Conservation (phyloP, 345 rosid genomes). For the Brassica cretica region DNA sequence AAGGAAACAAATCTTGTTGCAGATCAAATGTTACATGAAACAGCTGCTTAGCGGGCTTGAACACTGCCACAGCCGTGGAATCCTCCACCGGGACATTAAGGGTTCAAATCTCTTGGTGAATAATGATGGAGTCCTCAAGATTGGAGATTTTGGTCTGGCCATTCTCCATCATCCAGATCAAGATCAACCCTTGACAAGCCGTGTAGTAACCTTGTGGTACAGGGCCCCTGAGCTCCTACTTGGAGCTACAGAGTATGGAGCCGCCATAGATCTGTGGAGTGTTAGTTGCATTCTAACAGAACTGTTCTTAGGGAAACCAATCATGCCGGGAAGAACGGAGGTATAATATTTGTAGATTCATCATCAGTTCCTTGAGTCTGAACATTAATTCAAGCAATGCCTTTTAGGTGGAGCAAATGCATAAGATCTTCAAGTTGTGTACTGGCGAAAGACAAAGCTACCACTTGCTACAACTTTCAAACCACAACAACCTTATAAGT, state of each 20-base stretch:
- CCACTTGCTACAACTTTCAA: slow-evolving; percentile 87
- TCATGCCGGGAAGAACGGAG: slow-evolving; percentile 98
- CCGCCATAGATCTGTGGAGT: slow-evolving; percentile 93
- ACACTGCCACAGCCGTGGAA: slow-evolving; percentile 86
- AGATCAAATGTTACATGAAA: slow-evolving; percentile 92
- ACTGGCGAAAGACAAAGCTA: slow-evolving; percentile 86
- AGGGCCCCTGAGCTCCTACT: slow-evolving; percentile 98
- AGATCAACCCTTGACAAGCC: slow-evolving; percentile 88
- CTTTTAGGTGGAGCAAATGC: slow-evolving; percentile 90
- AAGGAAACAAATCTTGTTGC: slow-evolving; percentile 19
- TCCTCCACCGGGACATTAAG: slow-evolving; percentile 95
- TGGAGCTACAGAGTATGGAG: slow-evolving; percentile 88
- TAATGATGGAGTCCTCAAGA: slow-evolving; percentile 79
- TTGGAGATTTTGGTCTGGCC: slow-evolving; percentile 95
- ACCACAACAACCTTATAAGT: slow-evolving; percentile 90
- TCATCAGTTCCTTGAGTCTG: neutral
- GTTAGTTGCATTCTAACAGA: slow-evolving; percentile 96
- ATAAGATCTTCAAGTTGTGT: slow-evolving; percentile 93
- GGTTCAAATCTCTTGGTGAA: slow-evolving; percentile 94
- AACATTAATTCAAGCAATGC: slow-evolving; percentile 5
- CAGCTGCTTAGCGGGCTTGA: slow-evolving; percentile 93
- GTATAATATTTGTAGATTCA: slow-evolving; percentile 39
- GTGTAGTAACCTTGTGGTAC: slow-evolving; percentile 97
- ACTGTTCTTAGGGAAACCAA: slow-evolving; percentile 85
- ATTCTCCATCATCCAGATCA: slow-evolving; percentile 71